Evolutionary conservation across 2,329 filamentous ascomycete genomes (phyloP), one percentile per base, ranked within the genome.

Genomic region (Diaporthe longicolla): DNA sequence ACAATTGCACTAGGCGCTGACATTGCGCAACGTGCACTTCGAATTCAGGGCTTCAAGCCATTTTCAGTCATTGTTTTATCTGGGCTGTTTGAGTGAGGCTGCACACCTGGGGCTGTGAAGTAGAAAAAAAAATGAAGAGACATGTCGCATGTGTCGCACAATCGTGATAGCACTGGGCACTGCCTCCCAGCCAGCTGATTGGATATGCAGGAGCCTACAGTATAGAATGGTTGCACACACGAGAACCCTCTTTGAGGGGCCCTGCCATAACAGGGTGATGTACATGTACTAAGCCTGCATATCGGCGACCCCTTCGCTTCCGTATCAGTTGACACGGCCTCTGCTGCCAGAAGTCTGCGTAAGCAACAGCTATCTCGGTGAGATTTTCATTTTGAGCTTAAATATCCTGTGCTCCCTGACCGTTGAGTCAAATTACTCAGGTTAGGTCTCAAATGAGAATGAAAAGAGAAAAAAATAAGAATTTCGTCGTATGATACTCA

Each of bases 111-210:
- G 43, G 45, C 15, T 50, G 61, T 13, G 2, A 37, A 66, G 45
- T 7, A 37, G 17, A 52, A 35, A 24, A 65, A 50, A 50, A 50
- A 11, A 43, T n/a, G 59, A 50, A 66, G 11, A 66, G n/a, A 24
- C 3, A 43, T 52, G 21, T 21, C 29, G 21, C 29, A 52, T 40
- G 32, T 24, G 63, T 66, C 21, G 45, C 61, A 66, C 45, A 48
- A 52, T 17, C 11, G 5, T 50, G 48, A 15, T 13, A 15, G 8
- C 4, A 15, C 29, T 32, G 37, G 45, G 32, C 61, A 66, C 45
- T 66, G 61, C 45, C 63, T 37, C 48, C 3, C n/a, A n/a, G 63
- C 63, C 54, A 21, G 50, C 61, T 50, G 26, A 50, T 35, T 50
- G 7, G 6, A n/a, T 66, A 7, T 40, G 63, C 63, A 52, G 26